Percentiles rank a stretch among this genome's conserved stretches.
Evolutionary conservation across 106 monocot genomes (phyloP).

Genomic region (Allium sativum): DNA sequence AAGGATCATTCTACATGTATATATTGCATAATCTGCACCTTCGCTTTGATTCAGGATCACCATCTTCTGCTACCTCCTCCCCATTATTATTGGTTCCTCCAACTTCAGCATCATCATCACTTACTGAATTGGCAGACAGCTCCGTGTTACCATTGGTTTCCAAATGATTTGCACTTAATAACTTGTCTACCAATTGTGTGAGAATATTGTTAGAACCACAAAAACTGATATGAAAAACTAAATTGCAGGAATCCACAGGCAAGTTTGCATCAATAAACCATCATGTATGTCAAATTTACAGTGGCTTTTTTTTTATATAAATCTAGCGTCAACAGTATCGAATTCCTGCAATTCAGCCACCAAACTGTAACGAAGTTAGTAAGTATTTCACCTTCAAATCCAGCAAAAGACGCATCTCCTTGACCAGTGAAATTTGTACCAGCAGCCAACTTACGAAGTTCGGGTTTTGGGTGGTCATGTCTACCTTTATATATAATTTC

Average conservation of each 20-base stretch:
- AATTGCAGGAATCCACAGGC: too few species aligned
- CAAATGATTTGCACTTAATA: conserved; percentile 18
- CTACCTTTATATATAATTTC: conserved; percentile 73
- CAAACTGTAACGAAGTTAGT: neutral
- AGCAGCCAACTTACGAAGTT: conserved; percentile 47
- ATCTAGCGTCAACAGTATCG: too few species aligned
- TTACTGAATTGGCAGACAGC: conserved; percentile 38
- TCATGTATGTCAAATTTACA: too few species aligned
- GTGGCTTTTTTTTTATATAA: too few species aligned
- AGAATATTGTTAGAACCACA: neutral
- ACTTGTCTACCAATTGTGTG: conserved; percentile 35
- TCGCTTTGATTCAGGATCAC: conserved; percentile 82
- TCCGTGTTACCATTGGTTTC: conserved; percentile 36
- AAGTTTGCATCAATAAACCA: too few species aligned
- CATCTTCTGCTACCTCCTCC: conserved; percentile 47
- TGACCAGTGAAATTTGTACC: conserved; percentile 36
- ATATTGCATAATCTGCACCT: conserved; percentile 35
- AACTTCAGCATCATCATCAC: conserved; percentile 52
- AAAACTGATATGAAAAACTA: neutral
- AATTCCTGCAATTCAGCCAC: too few species aligned
- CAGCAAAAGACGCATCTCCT: conserved; percentile 37
- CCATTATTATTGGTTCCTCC: conserved; percentile 22
- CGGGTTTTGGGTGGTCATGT: conserved; percentile 95
- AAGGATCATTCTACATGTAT: conserved; percentile 3
- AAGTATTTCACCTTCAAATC: conserved; percentile 25